A percentile compares a stretch with the other conserved stretches of the same genome.
These are phyloP conservation scores for Candida corydali DNA, from an alignment of 805 yeast species.

Conservation along the genomic window DNA sequence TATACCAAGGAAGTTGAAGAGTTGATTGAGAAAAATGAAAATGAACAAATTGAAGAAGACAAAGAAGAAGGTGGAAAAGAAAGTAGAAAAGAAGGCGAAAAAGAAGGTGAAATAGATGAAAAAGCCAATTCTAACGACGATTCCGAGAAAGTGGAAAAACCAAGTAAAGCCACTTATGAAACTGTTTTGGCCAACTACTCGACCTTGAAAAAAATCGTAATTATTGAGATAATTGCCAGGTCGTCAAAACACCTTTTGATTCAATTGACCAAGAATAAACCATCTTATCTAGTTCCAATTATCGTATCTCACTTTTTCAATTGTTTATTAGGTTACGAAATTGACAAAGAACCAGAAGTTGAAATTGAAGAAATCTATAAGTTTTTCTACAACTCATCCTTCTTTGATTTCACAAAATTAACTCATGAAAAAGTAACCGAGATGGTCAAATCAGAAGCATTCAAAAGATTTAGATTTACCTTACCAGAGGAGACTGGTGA, in stretches of 20 bases:
- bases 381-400: constrained; percentile 39
- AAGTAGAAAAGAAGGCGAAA: constrained; percentile 16
- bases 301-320: constrained; percentile 71
- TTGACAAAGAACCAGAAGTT: constrained; percentile 38
- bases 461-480: constrained; percentile 57
- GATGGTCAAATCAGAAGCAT: constrained; percentile 50
- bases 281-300: constrained; percentile 52
- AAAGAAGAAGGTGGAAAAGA: constrained; percentile 15
- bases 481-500: constrained; percentile 49
- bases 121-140: constrained; percentile 19
- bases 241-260: constrained; percentile 73
- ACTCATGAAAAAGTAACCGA: constrained; percentile 43
- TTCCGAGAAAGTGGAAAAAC: constrained; percentile 20
- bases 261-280: constrained; percentile 39
- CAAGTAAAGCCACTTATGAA: constrained; percentile 36
- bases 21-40: constrained; percentile 23
- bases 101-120: constrained; percentile 20
- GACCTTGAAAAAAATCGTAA: constrained; percentile 45
- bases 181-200: constrained; percentile 41
- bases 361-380: constrained; percentile 38
- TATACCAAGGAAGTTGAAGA: constrained; percentile 15
- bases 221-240: constrained; percentile 76
- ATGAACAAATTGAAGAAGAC: constrained; percentile 19
- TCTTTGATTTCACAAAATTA: constrained; percentile 40
- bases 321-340: constrained; percentile 53